Percentiles rank a stretch among this genome's conserved stretches.
These are phyloP conservation scores for Ogataea pilisensis DNA, from an alignment of 805 yeast species.

Conservation along the genomic window DNA sequence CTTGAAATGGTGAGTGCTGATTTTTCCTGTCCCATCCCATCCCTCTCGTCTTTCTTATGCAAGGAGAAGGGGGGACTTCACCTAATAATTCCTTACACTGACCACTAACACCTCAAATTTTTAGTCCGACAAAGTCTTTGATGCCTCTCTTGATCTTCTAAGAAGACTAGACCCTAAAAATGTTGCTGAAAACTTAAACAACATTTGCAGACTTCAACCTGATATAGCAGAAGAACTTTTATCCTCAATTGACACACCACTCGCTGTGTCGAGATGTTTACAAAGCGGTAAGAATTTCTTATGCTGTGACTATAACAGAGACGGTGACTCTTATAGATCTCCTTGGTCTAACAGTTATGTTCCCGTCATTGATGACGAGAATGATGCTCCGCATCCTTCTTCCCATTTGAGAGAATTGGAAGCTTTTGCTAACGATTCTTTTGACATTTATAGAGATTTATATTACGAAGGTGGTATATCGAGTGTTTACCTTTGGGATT, in stretches of 20 bases:
- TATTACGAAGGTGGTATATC: constrained; percentile 94
- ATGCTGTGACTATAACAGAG: constrained; percentile 92
- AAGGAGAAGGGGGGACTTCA: no score
- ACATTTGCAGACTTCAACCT: constrained; percentile 52
- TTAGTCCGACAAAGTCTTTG: constrained; percentile 48
- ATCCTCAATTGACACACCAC: constrained; percentile 83
- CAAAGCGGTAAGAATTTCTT: constrained; percentile 63
- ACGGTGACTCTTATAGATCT: constrained; percentile 86
- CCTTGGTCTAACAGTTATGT: constrained; percentile 84
- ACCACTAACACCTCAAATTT: no score
- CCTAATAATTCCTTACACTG: no score
- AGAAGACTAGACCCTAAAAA: constrained; percentile 71
- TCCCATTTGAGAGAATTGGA: constrained; percentile 67
- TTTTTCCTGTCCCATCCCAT: no score
- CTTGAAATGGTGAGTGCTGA: no score
- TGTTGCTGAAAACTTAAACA: constrained; percentile 40
- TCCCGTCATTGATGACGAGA: constrained; percentile 45
- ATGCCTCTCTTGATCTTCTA: constrained; percentile 74
- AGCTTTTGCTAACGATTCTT: constrained; percentile 78
- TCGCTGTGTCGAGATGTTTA: constrained; percentile 48
- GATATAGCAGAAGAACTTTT: constrained; percentile 82
- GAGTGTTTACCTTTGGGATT: constrained; percentile 89
- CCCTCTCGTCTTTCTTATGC: no score
- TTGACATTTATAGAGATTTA: constrained; percentile 87
- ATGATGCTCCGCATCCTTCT: constrained; percentile 75